phyloP scores from a whole-genome alignment of 495 filamentous ascomycete species.

The Tuber umbilicatum region DNA sequence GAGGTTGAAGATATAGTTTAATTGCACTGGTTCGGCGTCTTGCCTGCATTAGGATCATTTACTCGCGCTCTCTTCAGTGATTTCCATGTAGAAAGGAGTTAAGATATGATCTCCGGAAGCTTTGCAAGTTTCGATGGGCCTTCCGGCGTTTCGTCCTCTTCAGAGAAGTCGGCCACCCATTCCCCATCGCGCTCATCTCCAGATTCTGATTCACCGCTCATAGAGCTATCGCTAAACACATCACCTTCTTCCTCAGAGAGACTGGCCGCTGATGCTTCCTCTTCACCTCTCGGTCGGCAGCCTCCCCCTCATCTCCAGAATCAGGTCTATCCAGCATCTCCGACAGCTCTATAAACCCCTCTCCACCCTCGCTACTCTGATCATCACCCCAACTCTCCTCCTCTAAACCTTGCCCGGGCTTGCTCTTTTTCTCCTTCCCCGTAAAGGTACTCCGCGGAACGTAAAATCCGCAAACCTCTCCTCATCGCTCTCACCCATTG shows the following conservation, averaged over 20 bases:
- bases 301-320: constrained; percentile 7
- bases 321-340: constrained; percentile 39
- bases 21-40: constrained; percentile 29
- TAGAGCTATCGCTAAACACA: constrained; percentile 34
- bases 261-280: constrained; percentile 32
- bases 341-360: constrained; percentile 30
- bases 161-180: constrained; percentile 50
- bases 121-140: constrained; percentile 57
- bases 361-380: constrained; percentile 44
- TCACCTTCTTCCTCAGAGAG: constrained; percentile 53
- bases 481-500: constrained; percentile 82
- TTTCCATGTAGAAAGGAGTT: constrained; percentile 47
- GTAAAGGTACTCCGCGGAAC: constrained; percentile 57
- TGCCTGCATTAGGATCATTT: constrained; percentile 41
- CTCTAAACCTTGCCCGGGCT: constrained; percentile 29
- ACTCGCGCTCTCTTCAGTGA: constrained; percentile 32
- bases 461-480: constrained; percentile 70
- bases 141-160: constrained; percentile 55
- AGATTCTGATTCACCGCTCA: constrained; percentile 44
- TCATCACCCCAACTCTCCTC: constrained; percentile 51
- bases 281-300: constrained; percentile 1
- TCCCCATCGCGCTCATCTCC: constrained; percentile 49
- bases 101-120: constrained; percentile 63
- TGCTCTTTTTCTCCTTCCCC: constrained; percentile 47
- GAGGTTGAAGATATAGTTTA: constrained; percentile 41